A percentile compares a stretch with the other conserved stretches of the same genome.
Evolutionary conservation across 345 rosid genomes (phyloP).

Genomic region (Aethionema arabicum): DNA sequence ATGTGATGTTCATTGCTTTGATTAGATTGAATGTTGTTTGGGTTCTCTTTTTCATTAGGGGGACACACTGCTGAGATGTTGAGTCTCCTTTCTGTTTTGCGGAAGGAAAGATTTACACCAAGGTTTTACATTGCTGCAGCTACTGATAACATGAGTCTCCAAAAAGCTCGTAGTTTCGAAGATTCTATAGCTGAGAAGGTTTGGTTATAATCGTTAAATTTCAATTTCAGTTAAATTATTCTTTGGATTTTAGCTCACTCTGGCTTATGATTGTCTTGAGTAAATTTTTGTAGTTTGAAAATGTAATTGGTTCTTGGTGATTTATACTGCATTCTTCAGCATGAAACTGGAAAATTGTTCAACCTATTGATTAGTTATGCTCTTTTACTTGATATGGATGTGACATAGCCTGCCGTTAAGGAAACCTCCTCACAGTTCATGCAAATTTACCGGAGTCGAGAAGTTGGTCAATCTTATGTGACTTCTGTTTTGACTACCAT

Average conservation of each 20-base stretch:
- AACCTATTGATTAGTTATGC: conserved; percentile 2
- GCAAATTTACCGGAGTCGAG: conserved; percentile 90
- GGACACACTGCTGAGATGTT: conserved; percentile 99
- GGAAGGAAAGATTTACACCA: conserved; percentile 58
- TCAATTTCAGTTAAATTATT: background rate
- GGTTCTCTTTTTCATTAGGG: conserved; percentile 41
- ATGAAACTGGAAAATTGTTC: conserved; percentile 3
- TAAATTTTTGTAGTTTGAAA: background rate
- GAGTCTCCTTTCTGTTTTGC: conserved; percentile 63
- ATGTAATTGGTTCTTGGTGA: conserved; percentile 12
- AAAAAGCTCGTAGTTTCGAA: conserved; percentile 77
- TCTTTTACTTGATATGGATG: conserved; percentile 16
- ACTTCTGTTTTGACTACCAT: conserved; percentile 87
- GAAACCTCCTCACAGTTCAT: conserved; percentile 46
- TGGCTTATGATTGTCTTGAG: background rate
- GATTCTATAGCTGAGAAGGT: conserved; percentile 52
- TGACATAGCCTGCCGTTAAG: conserved; percentile 41
- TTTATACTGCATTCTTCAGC: conserved; percentile 14
- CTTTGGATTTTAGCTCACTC: conserved; percentile 7
- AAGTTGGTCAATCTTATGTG: conserved; percentile 89
- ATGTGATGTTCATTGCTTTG: background rate
- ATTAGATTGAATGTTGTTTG: background rate
- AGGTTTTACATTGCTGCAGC: conserved; percentile 85
- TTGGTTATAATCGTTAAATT: background rate
- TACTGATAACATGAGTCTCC: conserved; percentile 93